Conservation (phyloP, 2,329 filamentous ascomycete species). For the Sordariomycetes sp. region DNA sequence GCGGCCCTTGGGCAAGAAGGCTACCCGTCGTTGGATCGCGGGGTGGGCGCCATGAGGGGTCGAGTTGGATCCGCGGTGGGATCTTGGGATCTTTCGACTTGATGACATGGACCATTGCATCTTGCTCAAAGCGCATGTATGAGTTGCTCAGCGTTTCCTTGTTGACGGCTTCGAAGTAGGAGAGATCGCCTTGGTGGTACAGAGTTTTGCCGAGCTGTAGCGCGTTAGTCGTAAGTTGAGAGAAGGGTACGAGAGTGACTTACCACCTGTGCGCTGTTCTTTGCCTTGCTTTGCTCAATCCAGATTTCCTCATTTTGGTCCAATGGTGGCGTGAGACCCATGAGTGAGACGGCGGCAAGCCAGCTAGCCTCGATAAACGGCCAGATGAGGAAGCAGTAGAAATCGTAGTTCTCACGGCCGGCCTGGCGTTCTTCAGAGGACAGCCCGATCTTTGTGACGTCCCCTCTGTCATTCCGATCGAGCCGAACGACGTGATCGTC, state of each 20-base stretch:
- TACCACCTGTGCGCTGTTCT: slow-evolving; percentile 74
- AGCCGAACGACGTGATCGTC: slow-evolving; percentile 68
- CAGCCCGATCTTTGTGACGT: slow-evolving; percentile 62
- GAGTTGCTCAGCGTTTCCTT: slow-evolving; percentile 96
- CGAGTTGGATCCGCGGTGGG: slow-evolving; percentile 55
- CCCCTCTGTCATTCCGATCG: slow-evolving; percentile 43
- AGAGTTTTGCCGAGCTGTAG: slow-evolving; percentile 81
- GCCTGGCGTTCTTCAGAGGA: slow-evolving; percentile 65
- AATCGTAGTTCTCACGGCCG: slow-evolving; percentile 92
- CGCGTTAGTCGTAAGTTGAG: slow-evolving; percentile 3
- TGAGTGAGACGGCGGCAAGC: slow-evolving; percentile 80
- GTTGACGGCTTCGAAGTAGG: slow-evolving; percentile 97
- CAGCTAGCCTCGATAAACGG: slow-evolving; percentile 93
- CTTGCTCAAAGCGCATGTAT: slow-evolving; percentile 79
- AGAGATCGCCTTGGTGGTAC: slow-evolving; percentile 94
- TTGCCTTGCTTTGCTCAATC: slow-evolving; percentile 69
- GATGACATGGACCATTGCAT: slow-evolving; percentile 73
- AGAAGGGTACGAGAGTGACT: slow-evolving; percentile 16
- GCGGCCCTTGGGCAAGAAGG: slow-evolving; percentile 60
- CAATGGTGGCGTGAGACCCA: slow-evolving; percentile 72
- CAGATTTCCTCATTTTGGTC: slow-evolving; percentile 56
- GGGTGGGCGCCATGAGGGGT: slow-evolving; percentile 64
- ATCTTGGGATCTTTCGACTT: slow-evolving; percentile 58
- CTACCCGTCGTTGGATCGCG: slow-evolving; percentile 52
- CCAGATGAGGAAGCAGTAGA: slow-evolving; percentile 98